A percentile compares a stretch with the other conserved stretches of the same genome.
These are phyloP conservation scores for Yamadazyma oceani DNA, from an alignment of 1,139 yeast genomes.

Conservation along the genomic window DNA sequence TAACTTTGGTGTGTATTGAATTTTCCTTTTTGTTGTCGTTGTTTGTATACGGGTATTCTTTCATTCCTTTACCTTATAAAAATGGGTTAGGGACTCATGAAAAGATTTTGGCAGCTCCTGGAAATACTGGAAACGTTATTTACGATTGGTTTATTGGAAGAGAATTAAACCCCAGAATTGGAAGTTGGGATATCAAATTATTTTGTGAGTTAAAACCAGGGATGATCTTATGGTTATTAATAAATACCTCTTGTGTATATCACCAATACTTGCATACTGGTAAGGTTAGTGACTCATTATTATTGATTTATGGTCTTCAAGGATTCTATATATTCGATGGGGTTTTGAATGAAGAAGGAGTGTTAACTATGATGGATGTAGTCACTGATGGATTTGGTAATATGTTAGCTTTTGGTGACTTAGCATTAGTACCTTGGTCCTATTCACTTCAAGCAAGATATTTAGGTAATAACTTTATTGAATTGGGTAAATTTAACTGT, in stretches of 20 bases:
- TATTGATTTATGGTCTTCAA: slow-evolving; percentile 69
- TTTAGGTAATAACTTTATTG: slow-evolving; percentile 52
- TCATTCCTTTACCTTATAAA: slow-evolving; percentile 49
- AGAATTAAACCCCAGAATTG: slow-evolving; percentile 89
- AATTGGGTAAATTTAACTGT: slow-evolving; percentile 46
- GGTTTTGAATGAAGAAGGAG: slow-evolving; percentile 85
- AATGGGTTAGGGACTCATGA: slow-evolving; percentile 62
- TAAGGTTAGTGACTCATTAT: slow-evolving; percentile 65
- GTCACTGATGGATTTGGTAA: slow-evolving; percentile 97
- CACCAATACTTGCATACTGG: slow-evolving; percentile 71
- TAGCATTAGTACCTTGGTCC: slow-evolving; percentile 91
- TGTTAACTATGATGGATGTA: slow-evolving; percentile 90
- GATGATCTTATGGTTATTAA: slow-evolving; percentile 77
- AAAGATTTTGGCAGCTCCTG: slow-evolving; percentile 78
- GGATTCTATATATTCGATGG: slow-evolving; percentile 88
- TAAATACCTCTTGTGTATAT: slow-evolving; percentile 78
- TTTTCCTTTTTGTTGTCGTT: slow-evolving; percentile 65
- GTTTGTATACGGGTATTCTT: slow-evolving; percentile 68
- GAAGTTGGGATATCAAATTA: slow-evolving; percentile 81
- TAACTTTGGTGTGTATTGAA: slow-evolving; percentile 61
- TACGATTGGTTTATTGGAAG: slow-evolving; percentile 98
- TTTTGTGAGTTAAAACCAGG: slow-evolving; percentile 97
- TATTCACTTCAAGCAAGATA: slow-evolving; percentile 86
- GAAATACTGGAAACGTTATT: slow-evolving; percentile 72
- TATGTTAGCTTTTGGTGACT: slow-evolving; percentile 93